Evolutionary conservation across 1,284 basidiomycete genomes (phyloP).

Genomic region (Leucoagaricus sp.): DNA sequence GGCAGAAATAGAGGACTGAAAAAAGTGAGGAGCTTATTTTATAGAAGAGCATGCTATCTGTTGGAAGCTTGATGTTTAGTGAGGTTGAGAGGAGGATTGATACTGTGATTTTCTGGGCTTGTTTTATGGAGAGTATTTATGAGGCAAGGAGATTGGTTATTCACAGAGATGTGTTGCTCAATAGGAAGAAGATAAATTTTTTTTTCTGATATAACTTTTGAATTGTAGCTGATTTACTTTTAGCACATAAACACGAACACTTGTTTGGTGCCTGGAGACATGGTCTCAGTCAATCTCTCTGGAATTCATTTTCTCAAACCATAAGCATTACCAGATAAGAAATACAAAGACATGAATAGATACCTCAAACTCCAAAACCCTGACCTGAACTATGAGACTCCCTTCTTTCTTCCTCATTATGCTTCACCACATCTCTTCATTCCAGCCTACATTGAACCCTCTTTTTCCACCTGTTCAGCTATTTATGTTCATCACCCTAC

Average conservation of each 20-base stretch:
- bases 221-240: conserved; percentile 11
- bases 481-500: conserved; percentile 96
- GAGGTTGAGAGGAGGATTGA: conserved; percentile 96
- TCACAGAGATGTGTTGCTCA: conserved; percentile 87
- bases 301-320: conserved; percentile 77
- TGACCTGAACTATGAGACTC: conserved; percentile 40
- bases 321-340: conserved; percentile 5
- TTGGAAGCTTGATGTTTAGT: conserved; percentile 89
- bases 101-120: conserved; percentile 88
- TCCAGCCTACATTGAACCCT: conserved; percentile 93
- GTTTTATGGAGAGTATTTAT: conserved; percentile 90
- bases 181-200: conserved; percentile 84
- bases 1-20: conserved; percentile 52
- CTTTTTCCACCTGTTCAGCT: conserved; percentile 91
- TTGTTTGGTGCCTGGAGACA: conserved; percentile 92
- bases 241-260: conserved; percentile 87
- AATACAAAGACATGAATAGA: conserved; percentile 10
- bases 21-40: conserved; percentile 65
- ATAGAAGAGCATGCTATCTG: conserved; percentile 62
- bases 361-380: conserved; percentile 14
- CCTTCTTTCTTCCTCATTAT: conserved; percentile 88
- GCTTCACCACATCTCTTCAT: conserved; percentile 94
- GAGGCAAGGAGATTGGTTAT: conserved; percentile 86
- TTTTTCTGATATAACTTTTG: conserved; percentile 4
- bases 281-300: conserved; percentile 86